These are phyloP conservation scores for Piedraia hortae DNA, from an alignment of 2,329 filamentous ascomycete species.

Conservation along the genomic window DNA sequence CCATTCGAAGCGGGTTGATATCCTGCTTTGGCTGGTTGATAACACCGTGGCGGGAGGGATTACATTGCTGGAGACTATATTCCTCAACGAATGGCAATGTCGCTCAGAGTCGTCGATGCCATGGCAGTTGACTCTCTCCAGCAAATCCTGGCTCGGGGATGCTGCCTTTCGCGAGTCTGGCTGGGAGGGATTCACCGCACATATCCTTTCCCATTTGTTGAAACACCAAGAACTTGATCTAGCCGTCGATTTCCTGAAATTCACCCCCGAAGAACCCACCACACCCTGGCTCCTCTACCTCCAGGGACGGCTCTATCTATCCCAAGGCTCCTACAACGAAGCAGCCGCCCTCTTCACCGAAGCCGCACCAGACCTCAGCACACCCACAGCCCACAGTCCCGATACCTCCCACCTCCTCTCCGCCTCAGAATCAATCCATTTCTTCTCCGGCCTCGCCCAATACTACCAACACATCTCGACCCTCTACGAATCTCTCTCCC, in stretches of 20 bases:
- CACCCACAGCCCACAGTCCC: conserved; percentile 8
- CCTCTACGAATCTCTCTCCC: conserved; percentile 52
- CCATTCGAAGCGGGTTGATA: conserved; percentile 44
- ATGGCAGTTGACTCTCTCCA: conserved; percentile 18
- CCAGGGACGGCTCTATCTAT: conserved; percentile 52
- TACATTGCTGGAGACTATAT: conserved; percentile 15
- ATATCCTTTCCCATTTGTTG: conserved; percentile 19
- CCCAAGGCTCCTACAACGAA: conserved; percentile 41
- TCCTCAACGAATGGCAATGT: conserved; percentile 18
- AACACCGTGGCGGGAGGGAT: conserved; percentile 5
- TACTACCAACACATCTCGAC: conserved; percentile 72
- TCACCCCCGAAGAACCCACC: conserved; percentile 20
- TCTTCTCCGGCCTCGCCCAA: conserved; percentile 45
- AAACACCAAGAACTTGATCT: conserved; percentile 19
- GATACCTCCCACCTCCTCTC: conserved; percentile 38
- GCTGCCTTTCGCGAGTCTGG: conserved; percentile 12
- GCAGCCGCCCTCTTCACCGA: conserved; percentile 41
- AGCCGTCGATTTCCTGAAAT: conserved; percentile 36
- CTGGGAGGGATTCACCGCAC: conserved; percentile 15
- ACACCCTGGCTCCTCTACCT: conserved; percentile 44
- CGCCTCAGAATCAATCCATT: conserved; percentile 39
- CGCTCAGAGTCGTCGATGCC: conserved; percentile 6
- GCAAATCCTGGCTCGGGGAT: conserved; percentile 18
- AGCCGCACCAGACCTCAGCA: conserved; percentile 22
- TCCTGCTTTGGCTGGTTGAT: conserved; percentile 38